These are phyloP conservation scores for Botrytis paeoniae DNA, from an alignment of 2,329 filamentous ascomycete genomes.

Conservation along the genomic window DNA sequence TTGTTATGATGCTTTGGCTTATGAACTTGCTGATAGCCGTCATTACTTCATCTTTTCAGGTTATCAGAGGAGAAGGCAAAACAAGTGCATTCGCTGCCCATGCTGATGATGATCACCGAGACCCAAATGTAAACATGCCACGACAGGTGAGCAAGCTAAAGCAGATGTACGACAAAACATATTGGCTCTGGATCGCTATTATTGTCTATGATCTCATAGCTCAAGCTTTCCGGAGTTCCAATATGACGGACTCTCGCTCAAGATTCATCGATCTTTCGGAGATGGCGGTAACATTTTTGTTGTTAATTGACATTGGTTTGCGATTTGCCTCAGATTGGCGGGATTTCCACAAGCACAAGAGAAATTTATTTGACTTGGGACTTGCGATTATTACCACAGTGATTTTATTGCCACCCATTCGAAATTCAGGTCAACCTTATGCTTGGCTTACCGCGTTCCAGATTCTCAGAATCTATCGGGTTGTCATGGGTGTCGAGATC, in stretches of 20 bases:
- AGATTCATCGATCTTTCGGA: slow-evolving; percentile 71
- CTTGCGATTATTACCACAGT: slow-evolving; percentile 79
- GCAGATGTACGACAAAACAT: slow-evolving; percentile 69
- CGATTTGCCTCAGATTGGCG: slow-evolving; percentile 79
- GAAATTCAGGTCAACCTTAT: slow-evolving; percentile 67
- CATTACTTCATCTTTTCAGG: slow-evolving; percentile 97
- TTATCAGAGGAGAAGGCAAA: slow-evolving; percentile 94
- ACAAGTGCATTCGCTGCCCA: slow-evolving; percentile 87
- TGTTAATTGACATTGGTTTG: slow-evolving; percentile 78
- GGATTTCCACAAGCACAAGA: slow-evolving; percentile 68
- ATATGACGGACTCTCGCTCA: slow-evolving; percentile 62
- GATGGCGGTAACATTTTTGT: slow-evolving; percentile 69
- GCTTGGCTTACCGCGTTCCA: slow-evolving; percentile 91
- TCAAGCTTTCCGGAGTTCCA: slow-evolving; percentile 72
- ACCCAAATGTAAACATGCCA: slow-evolving; percentile 37
- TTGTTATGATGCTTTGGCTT: slow-evolving; percentile 94
- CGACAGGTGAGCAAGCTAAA: slow-evolving; percentile 56
- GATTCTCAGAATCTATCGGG: slow-evolving; percentile 84
- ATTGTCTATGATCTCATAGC: slow-evolving; percentile 79
- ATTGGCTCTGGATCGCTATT: slow-evolving; percentile 73
- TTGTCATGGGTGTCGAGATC: slow-evolving; percentile 84
- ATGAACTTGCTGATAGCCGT: slow-evolving; percentile 93
- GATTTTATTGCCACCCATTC: slow-evolving; percentile 82
- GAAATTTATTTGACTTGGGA: slow-evolving; percentile 76
- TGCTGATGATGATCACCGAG: slow-evolving; percentile 50